Evolutionary conservation across 768 basidiomycete species (phyloP).

Genomic region (Termitomyces sp.): DNA sequence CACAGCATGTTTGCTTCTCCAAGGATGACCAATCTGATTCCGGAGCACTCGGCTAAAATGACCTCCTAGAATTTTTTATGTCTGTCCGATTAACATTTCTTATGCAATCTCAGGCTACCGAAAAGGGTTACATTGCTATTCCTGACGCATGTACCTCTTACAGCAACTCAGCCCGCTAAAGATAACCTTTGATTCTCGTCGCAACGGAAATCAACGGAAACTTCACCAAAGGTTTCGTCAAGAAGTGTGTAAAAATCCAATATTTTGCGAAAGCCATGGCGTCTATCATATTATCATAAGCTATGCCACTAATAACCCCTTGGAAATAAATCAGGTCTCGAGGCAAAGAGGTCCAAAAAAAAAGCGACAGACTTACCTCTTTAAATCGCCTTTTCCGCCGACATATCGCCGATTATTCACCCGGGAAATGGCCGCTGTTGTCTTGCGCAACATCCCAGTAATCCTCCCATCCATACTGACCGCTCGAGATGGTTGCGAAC

Average conservation of each 20-base stretch:
- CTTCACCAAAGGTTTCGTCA: not conserved
- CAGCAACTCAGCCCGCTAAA: not conserved
- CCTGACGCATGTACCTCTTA: not conserved
- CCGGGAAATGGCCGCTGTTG: conserved; percentile 15
- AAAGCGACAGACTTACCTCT: not conserved
- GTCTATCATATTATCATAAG: not conserved
- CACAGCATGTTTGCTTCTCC: not conserved
- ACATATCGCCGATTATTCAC: conserved; percentile 3
- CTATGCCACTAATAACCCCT: not conserved
- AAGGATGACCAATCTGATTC: not conserved
- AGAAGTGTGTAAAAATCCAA: not conserved
- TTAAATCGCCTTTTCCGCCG: not conserved
- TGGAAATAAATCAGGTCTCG: not conserved
- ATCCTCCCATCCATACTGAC: conserved; percentile 13
- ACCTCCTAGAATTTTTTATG: not conserved
- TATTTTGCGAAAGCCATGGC: not conserved
- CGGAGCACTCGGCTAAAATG: not conserved
- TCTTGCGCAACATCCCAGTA: conserved; percentile 14
- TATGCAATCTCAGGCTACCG: not conserved
- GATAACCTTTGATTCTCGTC: not conserved
- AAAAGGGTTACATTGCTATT: not conserved
- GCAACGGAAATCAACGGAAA: not conserved
- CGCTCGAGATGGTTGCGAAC: conserved; percentile 11
- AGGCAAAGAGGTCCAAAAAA: not conserved
- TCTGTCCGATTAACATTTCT: not conserved